A percentile compares a stretch with the other conserved stretches of the same genome.
Evolutionary conservation across 805 yeast species (phyloP).

Genomic region (Lipomyces sp.): DNA sequence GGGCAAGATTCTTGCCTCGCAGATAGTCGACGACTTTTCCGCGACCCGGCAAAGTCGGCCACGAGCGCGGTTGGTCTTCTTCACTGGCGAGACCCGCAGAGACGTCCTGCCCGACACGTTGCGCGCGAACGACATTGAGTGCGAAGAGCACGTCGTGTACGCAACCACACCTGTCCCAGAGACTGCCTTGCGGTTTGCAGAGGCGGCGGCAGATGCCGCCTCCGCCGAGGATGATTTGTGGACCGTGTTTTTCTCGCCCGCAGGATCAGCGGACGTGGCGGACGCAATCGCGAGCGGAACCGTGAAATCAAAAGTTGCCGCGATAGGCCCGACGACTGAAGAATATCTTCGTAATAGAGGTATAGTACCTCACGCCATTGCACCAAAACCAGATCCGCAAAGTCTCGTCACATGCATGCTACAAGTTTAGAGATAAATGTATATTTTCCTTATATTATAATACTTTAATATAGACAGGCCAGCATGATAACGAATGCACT

Average conservation of each 20-base stretch:
- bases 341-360: slow-evolving; percentile 56
- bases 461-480: too few species aligned
- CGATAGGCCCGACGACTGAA: slow-evolving; percentile 88
- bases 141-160: slow-evolving; percentile 23
- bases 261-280: slow-evolving; percentile 58
- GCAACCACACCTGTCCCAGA: slow-evolving; percentile 39
- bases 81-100: slow-evolving; percentile 82
- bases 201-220: slow-evolving; percentile 40
- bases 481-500: too few species aligned
- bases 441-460: background rate
- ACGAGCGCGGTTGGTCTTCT: slow-evolving; percentile 46
- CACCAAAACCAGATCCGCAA: slow-evolving; percentile 70
- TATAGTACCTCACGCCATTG: slow-evolving; percentile 58
- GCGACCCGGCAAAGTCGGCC: slow-evolving; percentile 31
- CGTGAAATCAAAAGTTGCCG: slow-evolving; percentile 53
- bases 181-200: slow-evolving; percentile 2
- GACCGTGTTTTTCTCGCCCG: slow-evolving; percentile 89
- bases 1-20: slow-evolving; percentile 61
- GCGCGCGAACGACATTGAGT: slow-evolving; percentile 14
- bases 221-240: slow-evolving; percentile 40
- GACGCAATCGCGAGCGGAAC: slow-evolving; percentile 25
- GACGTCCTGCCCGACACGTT: slow-evolving; percentile 74
- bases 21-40: slow-evolving; percentile 47
- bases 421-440: too few species aligned
- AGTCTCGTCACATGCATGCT: slow-evolving; percentile 1